Conservation (phyloP, 192 early-diverging fungal genomes). For the Backusella circina region DNA sequence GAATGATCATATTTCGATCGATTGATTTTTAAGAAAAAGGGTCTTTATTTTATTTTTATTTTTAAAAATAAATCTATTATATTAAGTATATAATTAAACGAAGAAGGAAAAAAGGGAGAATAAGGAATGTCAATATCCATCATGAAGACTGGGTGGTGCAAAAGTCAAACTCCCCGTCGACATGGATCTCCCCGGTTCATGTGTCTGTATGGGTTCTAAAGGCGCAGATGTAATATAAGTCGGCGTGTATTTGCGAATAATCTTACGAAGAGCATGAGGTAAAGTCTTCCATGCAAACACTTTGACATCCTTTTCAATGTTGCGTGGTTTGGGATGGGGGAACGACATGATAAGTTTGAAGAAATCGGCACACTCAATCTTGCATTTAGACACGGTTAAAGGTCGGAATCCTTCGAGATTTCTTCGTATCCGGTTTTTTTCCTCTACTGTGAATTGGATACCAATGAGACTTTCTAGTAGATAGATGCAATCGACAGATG, state of each 20-base stretch:
- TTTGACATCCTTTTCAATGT: conserved; percentile 88
- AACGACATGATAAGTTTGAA: conserved; percentile 83
- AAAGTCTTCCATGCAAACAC: conserved; percentile 78
- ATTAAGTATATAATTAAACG: background rate
- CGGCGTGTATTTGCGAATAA: conserved; percentile 71
- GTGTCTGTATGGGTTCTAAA: conserved; percentile 16
- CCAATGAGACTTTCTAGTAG: conserved; percentile 71
- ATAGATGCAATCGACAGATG: conserved; percentile 76
- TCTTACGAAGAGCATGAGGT: conserved; percentile 68
- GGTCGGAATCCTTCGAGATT: conserved; percentile 82
- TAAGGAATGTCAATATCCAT: background rate
- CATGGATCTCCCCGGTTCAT: conserved; percentile 17
- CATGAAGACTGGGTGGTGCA: background rate
- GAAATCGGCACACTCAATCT: conserved; percentile 67
- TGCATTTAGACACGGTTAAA: conserved; percentile 71
- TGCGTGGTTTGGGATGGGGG: conserved; percentile 76
- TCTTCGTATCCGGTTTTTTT: conserved; percentile 85
- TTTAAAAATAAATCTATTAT: no score
- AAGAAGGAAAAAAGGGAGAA: background rate
- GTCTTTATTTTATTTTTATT: background rate
- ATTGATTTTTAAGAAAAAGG: background rate
- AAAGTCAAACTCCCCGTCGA: background rate
- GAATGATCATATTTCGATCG: background rate
- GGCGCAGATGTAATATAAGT: conserved; percentile 40
- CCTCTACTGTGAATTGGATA: conserved; percentile 73